Evolutionary conservation across 2,329 filamentous ascomycete genomes (phyloP), one percentile per base, ranked within the genome.

Genomic region (Magnaporthiopsis incrustans): DNA sequence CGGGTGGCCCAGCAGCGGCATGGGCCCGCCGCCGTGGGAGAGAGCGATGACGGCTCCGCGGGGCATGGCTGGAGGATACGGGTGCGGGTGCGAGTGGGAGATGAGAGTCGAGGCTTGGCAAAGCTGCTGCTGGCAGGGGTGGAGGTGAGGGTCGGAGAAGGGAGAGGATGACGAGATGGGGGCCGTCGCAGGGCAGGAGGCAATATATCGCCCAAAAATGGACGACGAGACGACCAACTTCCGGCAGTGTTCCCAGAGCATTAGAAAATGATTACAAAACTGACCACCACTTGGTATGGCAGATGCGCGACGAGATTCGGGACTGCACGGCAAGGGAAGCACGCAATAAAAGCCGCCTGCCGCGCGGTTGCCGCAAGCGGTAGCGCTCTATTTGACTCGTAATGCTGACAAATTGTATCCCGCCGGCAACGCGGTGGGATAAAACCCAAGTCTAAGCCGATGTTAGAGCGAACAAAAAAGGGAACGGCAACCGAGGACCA

Each of bases 1-100:
- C 0, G 83, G 82, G 70, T 87, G 84, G 65, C 79, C 79, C 7
- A 88, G 75, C 25, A 86, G 64, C 4, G 85, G 85, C 77, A 87
- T 77, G 2, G 85, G 85, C 1, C 85, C 80, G 70, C 80, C 80
- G 56, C 80, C 80, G 67, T 82, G 80, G n/a, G 79, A 79, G 26
- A 82, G 72, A n/a, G 77, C 78, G 68, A 82, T 72, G 12, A 80
- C 77, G 15, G 79, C 77, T 10, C 73, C 79, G 44, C 44, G 44
- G 44, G 44, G 44, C 44, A 53, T 53, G 44, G 8, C 22, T 44
- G 22, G 22, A 10, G 44, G 33, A 12, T 2, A 8, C 33, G 33
- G 10, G 3, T 53, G 44, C 22, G 44, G 33, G 33, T 8, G 33
- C 33, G 33, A 11, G 4, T 53, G 44, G 22, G 44, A 22, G 44